A percentile compares a stretch with the other conserved stretches of the same genome.
These are phyloP conservation scores for Trichocladium uniseriatum DNA, from an alignment of 495 filamentous ascomycete species.

Conservation along the genomic window DNA sequence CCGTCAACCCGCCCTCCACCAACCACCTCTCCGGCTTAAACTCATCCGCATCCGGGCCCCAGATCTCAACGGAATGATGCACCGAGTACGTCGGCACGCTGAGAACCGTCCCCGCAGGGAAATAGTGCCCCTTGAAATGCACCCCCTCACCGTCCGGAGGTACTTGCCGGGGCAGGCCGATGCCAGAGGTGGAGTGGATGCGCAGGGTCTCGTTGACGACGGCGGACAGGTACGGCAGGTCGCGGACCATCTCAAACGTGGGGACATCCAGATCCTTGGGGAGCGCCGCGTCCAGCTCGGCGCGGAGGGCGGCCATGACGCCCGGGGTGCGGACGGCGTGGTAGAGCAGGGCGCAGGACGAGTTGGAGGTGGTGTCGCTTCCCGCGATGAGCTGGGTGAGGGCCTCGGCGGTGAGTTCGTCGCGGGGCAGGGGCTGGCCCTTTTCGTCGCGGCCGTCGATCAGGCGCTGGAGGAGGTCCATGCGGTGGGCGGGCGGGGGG, in stretches of 20 bases:
- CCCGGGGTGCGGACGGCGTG: constrained; percentile 61
- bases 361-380: constrained; percentile 84
- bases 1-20: constrained; percentile 32
- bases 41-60: constrained; percentile 70
- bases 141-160: constrained; percentile 48
- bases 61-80: constrained; percentile 73
- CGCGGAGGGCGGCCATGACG: constrained; percentile 61
- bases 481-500: constrained; percentile 51
- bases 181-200: constrained; percentile 78
- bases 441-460: constrained; percentile 82
- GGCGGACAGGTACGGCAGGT: constrained; percentile 66
- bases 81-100: constrained; percentile 82
- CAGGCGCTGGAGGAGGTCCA: constrained; percentile 71
- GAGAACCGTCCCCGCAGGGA: constrained; percentile 66
- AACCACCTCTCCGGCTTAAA: constrained; percentile 76
- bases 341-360: constrained; percentile 77
- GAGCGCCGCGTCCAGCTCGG: constrained; percentile 61
- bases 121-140: constrained; percentile 47
- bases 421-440: constrained; percentile 60
- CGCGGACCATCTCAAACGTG: constrained; percentile 58
- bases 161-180: constrained; percentile 78
- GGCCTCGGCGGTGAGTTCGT: constrained; percentile 81
- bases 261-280: constrained; percentile 54
- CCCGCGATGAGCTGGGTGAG: constrained; percentile 87
- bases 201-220: constrained; percentile 87